Evolutionary conservation across 208 protist species (phyloP), one percentile per base, ranked within the genome.

Genomic region (Leishmania tarentolae): DNA sequence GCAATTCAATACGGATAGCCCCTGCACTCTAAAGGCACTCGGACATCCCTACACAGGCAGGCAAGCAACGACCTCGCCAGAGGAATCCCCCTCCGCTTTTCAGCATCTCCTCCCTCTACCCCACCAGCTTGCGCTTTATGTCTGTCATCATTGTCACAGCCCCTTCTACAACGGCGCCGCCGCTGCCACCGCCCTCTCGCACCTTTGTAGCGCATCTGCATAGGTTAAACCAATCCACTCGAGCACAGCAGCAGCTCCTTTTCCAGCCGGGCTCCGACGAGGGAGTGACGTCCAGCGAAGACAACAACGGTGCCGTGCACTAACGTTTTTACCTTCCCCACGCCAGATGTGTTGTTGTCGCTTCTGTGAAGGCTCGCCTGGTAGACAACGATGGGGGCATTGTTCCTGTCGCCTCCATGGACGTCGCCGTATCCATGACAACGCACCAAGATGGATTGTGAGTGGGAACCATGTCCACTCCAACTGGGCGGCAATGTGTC

Each of bases 401-500:
- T 15, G 31, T 63, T 31, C 72, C 46, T 53, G 50, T 61, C 3
- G 50, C 50, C 72, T 69, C 75, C 63, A 79, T 69, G n/a, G 63
- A n/a, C 28, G 28, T 35, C 63, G 42, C 63, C 21, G 50, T 40
- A n/a, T 46, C 19, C 72, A 56, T 82, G 44, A 21, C 69, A 35
- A 24, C 24, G 40, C 63, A 74, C 9, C 21, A 61, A 37, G 76
- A 80, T 35, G 86, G 83, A 1, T 11, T 80, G 44, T 87, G 83
- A 80, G n/a, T n/a, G 21, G 83, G 75, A 57, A 66, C 31, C 53
- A 50, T 71, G 3, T 13, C 37, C 40, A 78, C 63, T 52, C 52
- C 77, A 2, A 57, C 75, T 19, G 86, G 86, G 21, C 82, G 83
- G 35, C 86, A 87, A 40, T 80, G 80, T 65, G 75, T 86, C 13